phyloP scores from a whole-genome alignment of 805 yeast species.

The Lachancea sp. region DNA sequence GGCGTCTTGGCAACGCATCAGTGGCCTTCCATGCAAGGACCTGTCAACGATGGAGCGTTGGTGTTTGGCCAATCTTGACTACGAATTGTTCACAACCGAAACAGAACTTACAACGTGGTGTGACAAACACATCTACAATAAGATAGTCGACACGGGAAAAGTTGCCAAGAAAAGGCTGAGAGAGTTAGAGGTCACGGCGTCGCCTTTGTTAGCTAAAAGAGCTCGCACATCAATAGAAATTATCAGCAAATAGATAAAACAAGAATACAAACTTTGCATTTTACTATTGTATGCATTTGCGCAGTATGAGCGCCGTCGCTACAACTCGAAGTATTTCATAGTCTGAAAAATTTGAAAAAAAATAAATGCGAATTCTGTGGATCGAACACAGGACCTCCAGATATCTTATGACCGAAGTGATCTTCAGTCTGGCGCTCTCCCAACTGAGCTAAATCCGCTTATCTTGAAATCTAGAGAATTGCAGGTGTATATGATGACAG shows the following conservation, averaged over 20 bases:
- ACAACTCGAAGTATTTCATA: background rate
- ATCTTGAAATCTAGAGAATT: too few species aligned
- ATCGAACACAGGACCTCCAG: conserved; percentile 75
- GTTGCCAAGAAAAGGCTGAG: conserved; percentile 3
- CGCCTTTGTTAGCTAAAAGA: background rate
- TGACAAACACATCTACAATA: background rate
- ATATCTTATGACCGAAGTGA: conserved; percentile 23
- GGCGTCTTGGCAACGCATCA: conserved; percentile 23
- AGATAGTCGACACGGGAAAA: background rate
- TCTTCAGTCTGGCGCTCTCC: conserved; percentile 42
- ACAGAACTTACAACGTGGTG: conserved; percentile 1
- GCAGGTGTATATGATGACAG: too few species aligned
- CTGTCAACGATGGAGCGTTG: conserved; percentile 24
- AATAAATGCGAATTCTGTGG: conserved; percentile 49
- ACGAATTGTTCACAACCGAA: conserved; percentile 7
- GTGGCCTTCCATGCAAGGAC: conserved; percentile 18
- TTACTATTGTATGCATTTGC: too few species aligned
- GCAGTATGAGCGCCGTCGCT: background rate
- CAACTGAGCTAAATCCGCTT: conserved; percentile 40
- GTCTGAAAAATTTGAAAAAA: background rate
- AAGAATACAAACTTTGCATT: background rate
- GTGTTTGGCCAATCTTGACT: conserved; percentile 20
- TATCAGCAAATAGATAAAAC: background rate
- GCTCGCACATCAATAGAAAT: background rate
- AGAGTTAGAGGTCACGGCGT: background rate